A percentile compares a stretch with the other conserved stretches of the same genome.
phyloP scores from a whole-genome alignment of 1,284 basidiomycete species.

The Ustilago tritici region DNA sequence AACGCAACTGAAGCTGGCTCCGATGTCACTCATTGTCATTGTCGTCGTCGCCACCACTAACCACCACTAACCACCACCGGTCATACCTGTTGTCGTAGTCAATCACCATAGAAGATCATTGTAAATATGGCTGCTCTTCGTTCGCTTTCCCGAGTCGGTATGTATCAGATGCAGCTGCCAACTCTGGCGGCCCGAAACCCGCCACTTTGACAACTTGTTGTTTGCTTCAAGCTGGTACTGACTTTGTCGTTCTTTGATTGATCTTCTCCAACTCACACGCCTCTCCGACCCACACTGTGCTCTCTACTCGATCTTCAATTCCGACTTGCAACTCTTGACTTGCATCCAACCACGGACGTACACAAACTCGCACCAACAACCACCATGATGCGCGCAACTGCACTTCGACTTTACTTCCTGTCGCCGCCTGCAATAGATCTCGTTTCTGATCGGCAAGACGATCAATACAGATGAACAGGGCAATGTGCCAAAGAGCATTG shows the following conservation, averaged over 20 bases:
- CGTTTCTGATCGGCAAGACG: constrained; percentile 29
- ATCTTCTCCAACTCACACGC: neutral
- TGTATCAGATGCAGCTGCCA: constrained; percentile 12
- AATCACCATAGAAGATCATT: constrained; percentile 2
- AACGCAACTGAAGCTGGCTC: neutral
- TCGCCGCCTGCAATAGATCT: constrained; percentile 18
- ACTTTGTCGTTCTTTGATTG: constrained; percentile 1
- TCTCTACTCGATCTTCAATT: too few species aligned
- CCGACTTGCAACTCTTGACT: neutral
- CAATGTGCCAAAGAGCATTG: constrained; percentile 27
- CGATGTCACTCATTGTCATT: neutral
- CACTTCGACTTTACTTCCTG: constrained; percentile 1
- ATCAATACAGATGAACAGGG: constrained; percentile 36
- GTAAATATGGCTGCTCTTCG: constrained; percentile 49
- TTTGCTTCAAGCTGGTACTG: neutral
- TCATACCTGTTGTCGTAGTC: constrained; percentile 1
- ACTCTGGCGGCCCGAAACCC: too few species aligned
- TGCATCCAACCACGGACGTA: neutral
- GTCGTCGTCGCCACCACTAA: constrained; percentile 5
- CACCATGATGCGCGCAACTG: neutral
- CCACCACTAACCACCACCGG: neutral
- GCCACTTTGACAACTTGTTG: constrained; percentile 4
- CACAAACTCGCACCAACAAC: neutral
- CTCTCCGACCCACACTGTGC: too few species aligned
- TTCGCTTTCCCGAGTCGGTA: constrained; percentile 49